Evolutionary conservation across 495 filamentous ascomycete species (phyloP).

Genomic region (Neurospora terricola): DNA sequence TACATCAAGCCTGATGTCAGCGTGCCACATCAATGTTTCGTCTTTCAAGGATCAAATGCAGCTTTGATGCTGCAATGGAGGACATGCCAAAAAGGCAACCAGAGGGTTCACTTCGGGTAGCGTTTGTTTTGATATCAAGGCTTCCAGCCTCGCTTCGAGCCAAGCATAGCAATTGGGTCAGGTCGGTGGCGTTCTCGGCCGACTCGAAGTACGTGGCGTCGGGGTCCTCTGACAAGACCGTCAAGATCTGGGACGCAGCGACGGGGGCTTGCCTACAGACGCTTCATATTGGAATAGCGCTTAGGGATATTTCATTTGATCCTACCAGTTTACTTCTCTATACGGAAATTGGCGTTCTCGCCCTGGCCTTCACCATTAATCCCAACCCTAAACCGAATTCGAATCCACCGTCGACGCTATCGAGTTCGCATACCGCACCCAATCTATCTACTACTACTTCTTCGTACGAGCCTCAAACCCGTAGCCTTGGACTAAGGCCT

Average conservation of each 20-base stretch:
- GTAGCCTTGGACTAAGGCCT: not conserved
- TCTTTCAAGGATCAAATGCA: too few species aligned
- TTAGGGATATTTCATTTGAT: constrained; percentile 5
- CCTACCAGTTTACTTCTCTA: constrained; percentile 4
- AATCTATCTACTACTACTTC: constrained; percentile 1
- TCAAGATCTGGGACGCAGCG: constrained; percentile 27
- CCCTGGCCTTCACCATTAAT: not conserved
- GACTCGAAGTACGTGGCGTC: constrained; percentile 16
- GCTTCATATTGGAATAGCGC: constrained; percentile 6
- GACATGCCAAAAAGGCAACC: too few species aligned
- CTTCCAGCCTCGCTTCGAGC: too few species aligned
- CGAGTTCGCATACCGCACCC: not conserved
- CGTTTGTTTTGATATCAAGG: too few species aligned
- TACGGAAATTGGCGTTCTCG: not conserved
- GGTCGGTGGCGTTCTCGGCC: constrained; percentile 9
- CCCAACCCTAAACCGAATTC: not conserved
- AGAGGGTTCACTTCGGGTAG: too few species aligned
- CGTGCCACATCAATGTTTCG: too few species aligned
- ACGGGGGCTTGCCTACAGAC: constrained; percentile 11
- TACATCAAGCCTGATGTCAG: too few species aligned
- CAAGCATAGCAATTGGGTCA: constrained; percentile 3
- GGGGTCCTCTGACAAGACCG: constrained; percentile 20
- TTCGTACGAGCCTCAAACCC: not conserved
- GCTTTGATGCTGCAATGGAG: too few species aligned
- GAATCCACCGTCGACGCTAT: not conserved